Evolutionary conservation across 1,139 yeast species (phyloP).

Genomic region (Yamadazyma sp.): DNA sequence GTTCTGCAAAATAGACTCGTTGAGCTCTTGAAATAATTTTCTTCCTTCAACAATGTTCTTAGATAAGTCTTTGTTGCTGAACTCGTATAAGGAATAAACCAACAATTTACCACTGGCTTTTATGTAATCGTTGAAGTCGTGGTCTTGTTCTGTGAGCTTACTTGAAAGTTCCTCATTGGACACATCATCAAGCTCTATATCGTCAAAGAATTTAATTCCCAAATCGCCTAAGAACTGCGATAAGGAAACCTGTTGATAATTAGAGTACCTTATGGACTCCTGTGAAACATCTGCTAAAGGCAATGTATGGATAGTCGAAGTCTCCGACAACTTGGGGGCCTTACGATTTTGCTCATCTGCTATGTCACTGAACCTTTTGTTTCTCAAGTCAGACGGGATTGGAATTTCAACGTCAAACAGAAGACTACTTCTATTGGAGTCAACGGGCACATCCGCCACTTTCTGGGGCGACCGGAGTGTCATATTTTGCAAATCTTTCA

Average conservation of each 20-base stretch:
- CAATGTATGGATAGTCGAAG: slow-evolving; percentile 26
- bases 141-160: slow-evolving; percentile 12
- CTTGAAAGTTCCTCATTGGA: slow-evolving; percentile 13
- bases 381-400: slow-evolving; percentile 14
- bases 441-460: background rate
- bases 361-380: slow-evolving; percentile 13
- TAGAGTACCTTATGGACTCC: slow-evolving; percentile 9
- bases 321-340: slow-evolving; percentile 16
- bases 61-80: slow-evolving; percentile 53
- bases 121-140: slow-evolving; percentile 28
- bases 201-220: slow-evolving; percentile 53
- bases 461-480: background rate
- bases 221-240: slow-evolving; percentile 46
- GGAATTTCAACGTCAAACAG: slow-evolving; percentile 14
- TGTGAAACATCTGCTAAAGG: slow-evolving; percentile 30
- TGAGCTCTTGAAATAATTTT: slow-evolving; percentile 42
- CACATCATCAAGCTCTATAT: slow-evolving; percentile 41
- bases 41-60: slow-evolving; percentile 51
- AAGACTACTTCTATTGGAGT: background rate
- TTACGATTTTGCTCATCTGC: slow-evolving; percentile 8
- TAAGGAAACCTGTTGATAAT: slow-evolving; percentile 36
- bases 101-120: slow-evolving; percentile 32
- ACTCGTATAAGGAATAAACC: slow-evolving; percentile 48
- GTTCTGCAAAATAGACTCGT: slow-evolving; percentile 41
- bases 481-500: background rate